Evolutionary conservation across 164 flowering plant genomes (phyloP), one percentile per base, ranked within the genome.

Genomic region (Malania oleifera): DNA sequence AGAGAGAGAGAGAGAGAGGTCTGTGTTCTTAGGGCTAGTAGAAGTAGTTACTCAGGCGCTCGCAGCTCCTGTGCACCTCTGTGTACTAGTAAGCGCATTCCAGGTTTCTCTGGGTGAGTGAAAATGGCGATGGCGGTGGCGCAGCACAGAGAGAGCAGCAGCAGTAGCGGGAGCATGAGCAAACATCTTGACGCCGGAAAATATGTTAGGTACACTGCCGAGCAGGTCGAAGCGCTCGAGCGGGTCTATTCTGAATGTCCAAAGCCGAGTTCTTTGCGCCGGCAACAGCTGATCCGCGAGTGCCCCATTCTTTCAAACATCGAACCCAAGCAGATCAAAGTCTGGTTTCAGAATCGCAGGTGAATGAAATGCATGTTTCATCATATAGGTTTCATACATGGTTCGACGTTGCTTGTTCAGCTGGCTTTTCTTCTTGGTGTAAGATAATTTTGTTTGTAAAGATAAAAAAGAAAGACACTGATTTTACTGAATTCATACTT

Each of bases 331-430:
- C 92, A 86, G 77, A 83, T 86, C 80, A 86, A 86, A 80, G 89
- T 86, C 63, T 86, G 92, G 92, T 86, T 86, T 59, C 92, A 86
- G 67, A 86, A 86, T 65, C 87, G 89, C 66, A 83, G 89, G 91
- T 70, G 63, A 39, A 50, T 2, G 22, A 5, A 31, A 24, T 4
- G n/a, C 9, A 4, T 31, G 9, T 31, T 31, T 31, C 5, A 4
- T 31, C 9, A 31, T 31, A 4, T 24, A 13, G 28, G 59, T 20
- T 27, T 26, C 22, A 31, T 31, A 4, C 6, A 9, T 31, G 5
- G 9, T 5, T 31, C 9, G 6, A 31, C 9, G 37, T 31, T 4
- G 9, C 9, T 31, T 31, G n/a, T 31, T 9, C 37, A 31, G 37
- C 37, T 31, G 37, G 37, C 5, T 31, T 31, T 4, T 31, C 37